A percentile compares a stretch with the other conserved stretches of the same genome.
These are phyloP conservation scores for Cokeromyces recurvatus DNA, from an alignment of 371 early-diverging fungal species.

Conservation along the genomic window DNA sequence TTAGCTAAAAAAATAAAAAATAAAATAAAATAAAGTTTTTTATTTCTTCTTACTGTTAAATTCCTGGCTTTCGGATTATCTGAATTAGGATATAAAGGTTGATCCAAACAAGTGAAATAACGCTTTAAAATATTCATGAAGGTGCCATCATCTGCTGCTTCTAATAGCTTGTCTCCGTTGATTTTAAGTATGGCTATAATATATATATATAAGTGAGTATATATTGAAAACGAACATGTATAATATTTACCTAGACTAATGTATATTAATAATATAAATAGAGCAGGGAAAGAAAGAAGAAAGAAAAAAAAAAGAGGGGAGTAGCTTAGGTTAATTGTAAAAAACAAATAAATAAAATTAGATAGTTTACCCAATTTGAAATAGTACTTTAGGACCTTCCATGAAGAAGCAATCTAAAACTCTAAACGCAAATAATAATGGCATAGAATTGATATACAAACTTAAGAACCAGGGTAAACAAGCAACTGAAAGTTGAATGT, in stretches of 20 bases:
- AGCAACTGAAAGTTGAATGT: conserved; percentile 93
- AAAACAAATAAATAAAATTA: not conserved
- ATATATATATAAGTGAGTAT: no score
- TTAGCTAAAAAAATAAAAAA: not conserved
- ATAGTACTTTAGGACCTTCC: conserved; percentile 90
- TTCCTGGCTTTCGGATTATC: conserved; percentile 53
- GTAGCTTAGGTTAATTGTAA: no score
- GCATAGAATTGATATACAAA: conserved; percentile 92
- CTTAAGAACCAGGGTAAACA: conserved; percentile 96
- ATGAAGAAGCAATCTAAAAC: conserved; percentile 92
- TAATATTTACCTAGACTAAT: conserved; percentile 12
- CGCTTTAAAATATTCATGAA: conserved; percentile 78
- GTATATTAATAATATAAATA: not conserved
- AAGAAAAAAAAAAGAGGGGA: conserved; percentile 13
- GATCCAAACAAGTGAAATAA: conserved; percentile 69
- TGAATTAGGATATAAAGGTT: conserved; percentile 58
- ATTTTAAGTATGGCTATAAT: conserved; percentile 86
- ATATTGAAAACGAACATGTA: no score
- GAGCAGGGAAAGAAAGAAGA: no score
- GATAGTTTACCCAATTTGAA: conserved; percentile 76
- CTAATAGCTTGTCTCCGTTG: conserved; percentile 84
- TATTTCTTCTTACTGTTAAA: conserved; percentile 58
- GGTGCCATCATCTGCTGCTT: conserved; percentile 87
- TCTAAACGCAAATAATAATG: conserved; percentile 80
- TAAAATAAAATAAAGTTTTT: no score